These are phyloP conservation scores for Botryococcus braunii DNA, from an alignment of 163 green algal species.

Conservation along the genomic window DNA sequence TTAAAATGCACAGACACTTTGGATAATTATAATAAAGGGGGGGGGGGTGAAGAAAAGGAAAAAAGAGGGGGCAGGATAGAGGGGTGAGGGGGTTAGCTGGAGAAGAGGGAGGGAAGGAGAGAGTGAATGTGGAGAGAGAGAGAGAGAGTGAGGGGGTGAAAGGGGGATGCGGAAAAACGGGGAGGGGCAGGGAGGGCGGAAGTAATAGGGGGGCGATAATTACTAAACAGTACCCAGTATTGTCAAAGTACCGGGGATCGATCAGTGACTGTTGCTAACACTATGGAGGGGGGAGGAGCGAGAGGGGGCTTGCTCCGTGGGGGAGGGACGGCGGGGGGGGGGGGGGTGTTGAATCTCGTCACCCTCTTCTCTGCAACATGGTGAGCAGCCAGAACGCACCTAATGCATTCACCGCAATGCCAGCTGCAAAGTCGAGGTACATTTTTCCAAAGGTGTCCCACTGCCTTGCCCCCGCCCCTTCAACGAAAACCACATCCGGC, in stretches of 20 bases:
- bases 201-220: background rate
- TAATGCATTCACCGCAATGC: conserved; percentile 96
- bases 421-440: conserved; percentile 93
- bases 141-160: no score
- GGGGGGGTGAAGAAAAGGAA: no score
- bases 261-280: background rate
- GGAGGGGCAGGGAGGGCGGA: no score
- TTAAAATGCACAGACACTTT: no score
- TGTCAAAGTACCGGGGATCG: background rate
- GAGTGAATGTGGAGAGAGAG: no score
- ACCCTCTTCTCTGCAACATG: no score
- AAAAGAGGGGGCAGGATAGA: no score
- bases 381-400: conserved; percentile 32
- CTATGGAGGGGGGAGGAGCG: background rate
- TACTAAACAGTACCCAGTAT: background rate
- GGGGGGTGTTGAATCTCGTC: no score
- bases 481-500: conserved; percentile 65
- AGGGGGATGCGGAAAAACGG: no score
- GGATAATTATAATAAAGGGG: no score
- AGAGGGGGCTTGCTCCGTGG: background rate
- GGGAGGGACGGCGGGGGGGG: background rate
- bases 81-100: no score
- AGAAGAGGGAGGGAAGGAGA: no score
- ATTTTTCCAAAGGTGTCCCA: conserved; percentile 71
- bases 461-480: conserved; percentile 58